phyloP scores from a whole-genome alignment of 2,329 filamentous ascomycete genomes.

The Cephalotrichum gorgonifer region DNA sequence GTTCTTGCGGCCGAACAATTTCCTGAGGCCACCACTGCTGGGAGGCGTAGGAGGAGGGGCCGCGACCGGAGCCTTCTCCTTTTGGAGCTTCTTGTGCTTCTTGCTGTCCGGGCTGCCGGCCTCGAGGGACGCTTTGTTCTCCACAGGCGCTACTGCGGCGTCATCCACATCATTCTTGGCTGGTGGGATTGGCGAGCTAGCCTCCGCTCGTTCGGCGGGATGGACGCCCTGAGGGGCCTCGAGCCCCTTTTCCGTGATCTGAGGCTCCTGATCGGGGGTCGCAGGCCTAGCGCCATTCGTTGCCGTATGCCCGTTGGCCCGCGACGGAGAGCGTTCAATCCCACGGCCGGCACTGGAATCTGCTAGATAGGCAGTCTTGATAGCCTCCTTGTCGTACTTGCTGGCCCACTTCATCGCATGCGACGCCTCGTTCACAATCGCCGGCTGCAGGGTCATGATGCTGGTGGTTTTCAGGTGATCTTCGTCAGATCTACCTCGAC shows the following conservation, averaged over 20 bases:
- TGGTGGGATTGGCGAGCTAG: constrained; percentile 26
- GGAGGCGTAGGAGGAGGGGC: constrained; percentile 9
- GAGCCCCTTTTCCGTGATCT: constrained; percentile 25
- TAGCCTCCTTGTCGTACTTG: constrained; percentile 83
- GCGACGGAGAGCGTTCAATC: constrained; percentile 29
- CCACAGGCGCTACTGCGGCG: not conserved
- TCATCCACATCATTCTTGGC: constrained; percentile 17
- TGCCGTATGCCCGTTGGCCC: constrained; percentile 3
- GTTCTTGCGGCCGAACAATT: constrained; percentile 57
- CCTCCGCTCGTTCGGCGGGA: constrained; percentile 21
- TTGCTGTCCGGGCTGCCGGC: constrained; percentile 32
- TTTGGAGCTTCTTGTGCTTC: constrained; percentile 44
- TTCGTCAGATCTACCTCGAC: constrained; percentile 40
- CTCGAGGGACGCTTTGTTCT: constrained; percentile 4
- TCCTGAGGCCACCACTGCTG: constrained; percentile 42
- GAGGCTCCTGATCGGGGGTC: constrained; percentile 8
- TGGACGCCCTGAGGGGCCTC: constrained; percentile 23
- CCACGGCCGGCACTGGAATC: constrained; percentile 65
- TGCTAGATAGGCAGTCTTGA: constrained; percentile 76
- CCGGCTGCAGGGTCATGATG: constrained; percentile 76
- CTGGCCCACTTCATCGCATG: constrained; percentile 95
- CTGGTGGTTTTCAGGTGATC: constrained; percentile 72
- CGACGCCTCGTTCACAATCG: constrained; percentile 76
- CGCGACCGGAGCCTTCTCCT: constrained; percentile 25
- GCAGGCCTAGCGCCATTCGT: constrained; percentile 1